Evolutionary conservation across 352 stramenopile genomes (phyloP).

Genomic region (Phytophthora citrophthora): DNA sequence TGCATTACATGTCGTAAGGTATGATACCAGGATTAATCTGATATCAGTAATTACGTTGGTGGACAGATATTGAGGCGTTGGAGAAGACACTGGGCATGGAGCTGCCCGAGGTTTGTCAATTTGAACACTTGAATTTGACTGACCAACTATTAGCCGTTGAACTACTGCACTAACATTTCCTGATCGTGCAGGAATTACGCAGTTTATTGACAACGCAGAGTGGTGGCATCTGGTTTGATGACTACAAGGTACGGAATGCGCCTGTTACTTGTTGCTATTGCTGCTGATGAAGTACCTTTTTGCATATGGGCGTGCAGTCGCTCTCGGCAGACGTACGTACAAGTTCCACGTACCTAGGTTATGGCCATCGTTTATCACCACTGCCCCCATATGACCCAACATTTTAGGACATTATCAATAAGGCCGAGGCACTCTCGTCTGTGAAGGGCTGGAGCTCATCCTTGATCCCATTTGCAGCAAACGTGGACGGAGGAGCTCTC

Average conservation of each 20-base stretch:
- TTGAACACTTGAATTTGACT: background rate
- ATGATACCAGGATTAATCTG: background rate
- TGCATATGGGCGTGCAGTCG: conserved; percentile 40
- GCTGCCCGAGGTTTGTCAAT: conserved; percentile 53
- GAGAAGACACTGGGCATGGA: conserved; percentile 70
- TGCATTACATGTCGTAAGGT: conserved; percentile 6
- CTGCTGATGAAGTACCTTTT: conserved; percentile 10
- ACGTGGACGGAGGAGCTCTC: conserved; percentile 72
- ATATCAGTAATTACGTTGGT: conserved; percentile 1
- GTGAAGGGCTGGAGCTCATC: conserved; percentile 64
- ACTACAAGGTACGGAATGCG: conserved; percentile 58
- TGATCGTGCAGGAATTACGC: conserved; percentile 49
- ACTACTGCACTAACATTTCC: background rate
- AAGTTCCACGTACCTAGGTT: background rate
- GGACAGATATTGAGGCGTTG: conserved; percentile 72
- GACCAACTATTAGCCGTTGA: too few relatives aligned
- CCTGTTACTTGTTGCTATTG: background rate
- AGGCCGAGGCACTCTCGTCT: conserved; percentile 48
- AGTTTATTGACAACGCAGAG: conserved; percentile 77
- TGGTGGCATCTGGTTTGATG: conserved; percentile 85
- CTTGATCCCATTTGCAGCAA: conserved; percentile 75
- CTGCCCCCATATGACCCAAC: background rate
- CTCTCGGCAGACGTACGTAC: conserved; percentile 57
- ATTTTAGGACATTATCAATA: conserved; percentile 63
- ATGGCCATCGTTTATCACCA: background rate